Evolutionary conservation across 352 stramenopile genomes (phyloP), one percentile per base, ranked within the genome.

Genomic region (Plasmopara muralis): DNA sequence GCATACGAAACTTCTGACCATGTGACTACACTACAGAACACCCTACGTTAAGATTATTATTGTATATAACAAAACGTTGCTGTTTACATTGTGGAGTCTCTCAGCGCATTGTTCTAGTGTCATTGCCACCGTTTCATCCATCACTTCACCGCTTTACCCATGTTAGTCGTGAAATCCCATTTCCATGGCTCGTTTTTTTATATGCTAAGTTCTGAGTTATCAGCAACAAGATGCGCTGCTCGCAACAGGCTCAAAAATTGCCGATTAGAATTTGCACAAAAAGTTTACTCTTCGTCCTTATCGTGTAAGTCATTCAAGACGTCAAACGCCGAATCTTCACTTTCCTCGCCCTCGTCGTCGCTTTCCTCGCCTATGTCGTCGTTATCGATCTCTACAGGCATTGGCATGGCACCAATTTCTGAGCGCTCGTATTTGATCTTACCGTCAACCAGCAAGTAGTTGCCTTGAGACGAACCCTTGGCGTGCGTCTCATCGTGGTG

Each of bases 351-450:
- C 39, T 64, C 55, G 16, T 62, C 43, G 33, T 66, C 66, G 15
- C 77, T 64, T 35, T 69, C 20, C 20, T 25, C 20, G 20, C 20
- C 20, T 25, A 3, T 3, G 20, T 25, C 20, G 20, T 25, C 20
- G 20, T 25, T 73, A 38, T 80, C 71, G 10, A 64, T 60, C 37
- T 83, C 75, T 29, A 73, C 69, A 39, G 72, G 58, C 55, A 85
- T 74, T 29, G 85, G 62, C 58, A 79, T 56, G 47, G 69, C 78
- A 40, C 78, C 78, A 41, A 88, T 75, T 51, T 92, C 81, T 28
- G 68, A 68, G 47, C 74, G 78, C 56, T 80, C 66, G 67, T 85
- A 91, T 63, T 69, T 68, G 55, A 85, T 64, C 50, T 66, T 66
- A 43, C 73, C 81, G 57, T 77, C 52, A 62, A 77, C 57, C 53